Conservation (phyloP, 352 stramenopile species). For the Phytophthora cajani region DNA sequence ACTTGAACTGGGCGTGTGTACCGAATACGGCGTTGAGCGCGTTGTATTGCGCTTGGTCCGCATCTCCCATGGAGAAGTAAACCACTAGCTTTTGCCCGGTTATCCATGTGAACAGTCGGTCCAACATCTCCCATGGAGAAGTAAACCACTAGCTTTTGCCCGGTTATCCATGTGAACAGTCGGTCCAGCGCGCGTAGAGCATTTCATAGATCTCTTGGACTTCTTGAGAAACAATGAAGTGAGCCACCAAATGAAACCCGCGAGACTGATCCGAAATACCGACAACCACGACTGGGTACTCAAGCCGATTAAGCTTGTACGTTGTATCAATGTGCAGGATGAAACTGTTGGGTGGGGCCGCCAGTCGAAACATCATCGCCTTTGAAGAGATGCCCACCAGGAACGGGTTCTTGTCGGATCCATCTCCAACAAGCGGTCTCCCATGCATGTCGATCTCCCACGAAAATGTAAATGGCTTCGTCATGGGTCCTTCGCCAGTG, state of each 20-base stretch:
- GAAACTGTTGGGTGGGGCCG: background rate
- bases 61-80: slow-evolving; percentile 5
- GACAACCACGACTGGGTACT: background rate
- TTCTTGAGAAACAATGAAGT: slow-evolving; percentile 7
- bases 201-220: background rate
- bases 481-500: background rate
- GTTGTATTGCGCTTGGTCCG: slow-evolving; percentile 4
- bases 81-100: background rate
- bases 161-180: background rate
- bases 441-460: background rate
- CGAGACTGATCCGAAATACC: slow-evolving; percentile 3
- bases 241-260: slow-evolving; percentile 5
- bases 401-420: slow-evolving; percentile 12
- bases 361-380: slow-evolving; percentile 4
- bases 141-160: background rate
- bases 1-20: background rate
- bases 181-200: background rate
- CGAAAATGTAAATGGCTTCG: slow-evolving; percentile 8
- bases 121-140: slow-evolving; percentile 11
- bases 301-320: slow-evolving; percentile 3
- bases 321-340: slow-evolving; percentile 7
- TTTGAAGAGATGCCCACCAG: slow-evolving; percentile 4
- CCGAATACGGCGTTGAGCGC: background rate
- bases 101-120: background rate
- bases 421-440: slow-evolving; percentile 1